Base-by-base conservation (phyloP, 345 rosid genomes). In the Syzygium aromaticum region DNA sequence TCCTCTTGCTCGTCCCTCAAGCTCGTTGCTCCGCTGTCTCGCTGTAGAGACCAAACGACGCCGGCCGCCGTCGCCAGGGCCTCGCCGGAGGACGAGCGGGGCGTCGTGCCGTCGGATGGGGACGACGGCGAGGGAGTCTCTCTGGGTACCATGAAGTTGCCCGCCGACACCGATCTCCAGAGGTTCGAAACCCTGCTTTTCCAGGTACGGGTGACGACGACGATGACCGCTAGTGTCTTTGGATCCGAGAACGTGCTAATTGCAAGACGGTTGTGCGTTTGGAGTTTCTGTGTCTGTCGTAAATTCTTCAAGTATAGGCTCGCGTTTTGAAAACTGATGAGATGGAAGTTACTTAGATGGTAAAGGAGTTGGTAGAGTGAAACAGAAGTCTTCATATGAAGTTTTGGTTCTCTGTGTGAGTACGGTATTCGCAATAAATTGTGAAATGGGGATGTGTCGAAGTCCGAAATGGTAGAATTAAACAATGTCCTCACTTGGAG, bases 71-170 rank as follows among this genome's bases (percentile, higher is more conserved):
- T 77, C 33, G 54, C 52, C 86, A 92, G 88, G 88, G 90, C 91
- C 54, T 90, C 93, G 43, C 83, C 89, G 52, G 93, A 14, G 73
- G 89, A 78, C 86, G 86, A 88, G 43, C 23, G 80, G 53, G 89
- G 89, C 89, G 85, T 84, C 52, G 89, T 85, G 59, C 80, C 94
- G 40, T 90, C 93, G 21, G 92, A 85, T 25, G 92, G 88, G 46
- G 93, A 90, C 67, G 92, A 93, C 86, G 95, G 93, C 19, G 98
- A 43, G 46, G 46, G 98, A 10, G 95, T 97, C 57, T 95, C 96
- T 86, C 92, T 96, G 10, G 98, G 98, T 8, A 96, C 98, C 86
- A 89, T 94, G 95, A 94, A 96, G 86, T 92, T 97, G 92, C 98
- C 98, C 3, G 13, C 82, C 5, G 87, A 94, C 57, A 94, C 94